These are phyloP conservation scores for Choiromyces venosus DNA, from an alignment of 495 filamentous ascomycete species.

Conservation along the genomic window DNA sequence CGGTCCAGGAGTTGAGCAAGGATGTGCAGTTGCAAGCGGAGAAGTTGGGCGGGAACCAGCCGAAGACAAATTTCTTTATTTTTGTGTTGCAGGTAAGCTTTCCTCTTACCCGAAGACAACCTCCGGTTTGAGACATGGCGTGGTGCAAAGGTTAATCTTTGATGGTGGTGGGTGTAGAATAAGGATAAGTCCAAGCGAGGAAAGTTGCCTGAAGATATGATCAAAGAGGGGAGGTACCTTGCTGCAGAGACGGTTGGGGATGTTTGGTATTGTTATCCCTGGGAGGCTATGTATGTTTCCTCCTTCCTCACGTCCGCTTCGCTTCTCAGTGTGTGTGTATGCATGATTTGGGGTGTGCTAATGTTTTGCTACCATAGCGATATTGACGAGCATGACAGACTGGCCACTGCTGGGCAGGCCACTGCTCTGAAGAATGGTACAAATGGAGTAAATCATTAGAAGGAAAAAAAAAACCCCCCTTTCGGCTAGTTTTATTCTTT, in stretches of 20 bases:
- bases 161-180: slow-evolving; percentile 54
- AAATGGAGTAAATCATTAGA: background rate
- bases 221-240: slow-evolving; percentile 67
- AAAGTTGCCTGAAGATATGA: slow-evolving; percentile 70
- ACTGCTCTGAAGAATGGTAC: slow-evolving; percentile 1
- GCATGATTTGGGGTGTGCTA: slow-evolving; percentile 21
- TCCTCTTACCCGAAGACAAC: background rate
- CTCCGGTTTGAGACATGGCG: background rate
- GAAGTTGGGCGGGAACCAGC: slow-evolving; percentile 59
- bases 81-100: slow-evolving; percentile 88
- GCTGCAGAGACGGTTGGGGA: slow-evolving; percentile 83
- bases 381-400: slow-evolving; percentile 83
- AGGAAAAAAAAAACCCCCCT: background rate
- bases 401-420: slow-evolving; percentile 47
- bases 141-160: slow-evolving; percentile 13
- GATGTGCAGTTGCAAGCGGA: slow-evolving; percentile 80
- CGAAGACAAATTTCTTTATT: slow-evolving; percentile 80
- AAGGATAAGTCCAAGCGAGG: slow-evolving; percentile 97
- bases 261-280: slow-evolving; percentile 99
- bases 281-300: slow-evolving; percentile 73
- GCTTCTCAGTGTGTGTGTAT: slow-evolving; percentile 6
- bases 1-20: slow-evolving; percentile 90
- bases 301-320: background rate
- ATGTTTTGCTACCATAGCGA: slow-evolving; percentile 52
- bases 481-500: slow-evolving; percentile 1